phyloP scores from a whole-genome alignment of 345 rosid species.

The Eutrema heterophyllum region DNA sequence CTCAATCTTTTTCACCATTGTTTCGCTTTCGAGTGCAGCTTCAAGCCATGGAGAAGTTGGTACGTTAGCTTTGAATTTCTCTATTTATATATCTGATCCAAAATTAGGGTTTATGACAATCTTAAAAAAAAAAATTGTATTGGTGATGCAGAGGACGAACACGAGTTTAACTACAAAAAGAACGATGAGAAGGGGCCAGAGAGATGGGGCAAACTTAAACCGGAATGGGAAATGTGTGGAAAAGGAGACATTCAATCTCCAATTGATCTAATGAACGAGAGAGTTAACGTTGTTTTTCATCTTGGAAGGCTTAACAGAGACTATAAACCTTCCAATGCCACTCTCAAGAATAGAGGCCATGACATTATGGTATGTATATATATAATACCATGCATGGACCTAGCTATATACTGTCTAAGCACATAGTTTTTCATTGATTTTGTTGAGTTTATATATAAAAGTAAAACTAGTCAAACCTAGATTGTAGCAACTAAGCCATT shows the following conservation, averaged over 20 bases:
- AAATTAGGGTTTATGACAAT: background rate
- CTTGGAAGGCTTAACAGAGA: conserved; percentile 52
- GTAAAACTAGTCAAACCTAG: background rate
- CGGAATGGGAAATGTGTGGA: conserved; percentile 57
- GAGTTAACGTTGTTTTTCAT: conserved; percentile 51
- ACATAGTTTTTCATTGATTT: background rate
- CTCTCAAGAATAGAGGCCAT: conserved; percentile 77
- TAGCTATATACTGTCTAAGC: background rate
- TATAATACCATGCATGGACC: background rate
- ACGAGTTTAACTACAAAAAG: conserved; percentile 47
- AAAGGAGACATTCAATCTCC: conserved; percentile 88
- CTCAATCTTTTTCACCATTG: background rate
- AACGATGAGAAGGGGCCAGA: conserved; percentile 50
- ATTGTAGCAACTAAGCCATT: background rate
- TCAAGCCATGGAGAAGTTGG: conserved; percentile 31
- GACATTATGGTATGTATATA: conserved; percentile 82
- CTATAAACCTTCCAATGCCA: conserved; percentile 54
- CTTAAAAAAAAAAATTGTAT: background rate
- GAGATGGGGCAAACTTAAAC: conserved; percentile 64
- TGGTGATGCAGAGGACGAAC: conserved; percentile 55
- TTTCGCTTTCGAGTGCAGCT: conserved; percentile 11
- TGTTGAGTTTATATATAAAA: background rate
- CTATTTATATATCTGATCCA: background rate
- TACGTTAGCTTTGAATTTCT: background rate
- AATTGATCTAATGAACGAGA: conserved; percentile 52